Conservation (phyloP, 352 stramenopile species). For the Pythium folliculosum region DNA sequence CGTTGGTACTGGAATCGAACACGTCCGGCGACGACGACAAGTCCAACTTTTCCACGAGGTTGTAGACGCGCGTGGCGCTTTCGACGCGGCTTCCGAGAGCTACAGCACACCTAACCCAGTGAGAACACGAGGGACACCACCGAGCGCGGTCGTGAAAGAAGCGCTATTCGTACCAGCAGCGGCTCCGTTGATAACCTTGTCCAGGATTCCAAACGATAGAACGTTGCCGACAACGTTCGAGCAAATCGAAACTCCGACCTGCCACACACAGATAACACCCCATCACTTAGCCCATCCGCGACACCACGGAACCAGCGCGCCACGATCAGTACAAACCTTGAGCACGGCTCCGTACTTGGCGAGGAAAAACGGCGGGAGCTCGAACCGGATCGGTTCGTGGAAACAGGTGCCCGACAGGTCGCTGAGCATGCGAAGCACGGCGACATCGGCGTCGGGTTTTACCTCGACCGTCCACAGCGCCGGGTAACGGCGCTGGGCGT, state of each 20-base stretch:
- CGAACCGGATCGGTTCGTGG: conserved; percentile 24
- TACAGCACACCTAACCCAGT: not conserved
- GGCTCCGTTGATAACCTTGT: conserved; percentile 1
- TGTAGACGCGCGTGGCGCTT: not conserved
- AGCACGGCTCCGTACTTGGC: conserved; percentile 14
- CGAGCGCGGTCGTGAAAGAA: too few species aligned
- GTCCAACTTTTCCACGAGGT: conserved; percentile 20
- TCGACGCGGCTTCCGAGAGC: not conserved
- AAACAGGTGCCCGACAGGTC: conserved; percentile 25
- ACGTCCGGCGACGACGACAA: not conserved
- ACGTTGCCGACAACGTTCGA: conserved; percentile 9
- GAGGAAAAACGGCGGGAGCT: conserved; percentile 16
- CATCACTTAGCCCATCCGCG: too few species aligned
- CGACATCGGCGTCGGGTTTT: not conserved
- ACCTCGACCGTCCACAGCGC: conserved; percentile 20
- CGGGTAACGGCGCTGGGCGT: conserved; percentile 13
- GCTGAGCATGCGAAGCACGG: conserved; percentile 16
- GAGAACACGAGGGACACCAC: too few species aligned
- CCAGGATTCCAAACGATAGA: conserved; percentile 11
- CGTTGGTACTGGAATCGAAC: not conserved
- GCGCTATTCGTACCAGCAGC: conserved; percentile 5
- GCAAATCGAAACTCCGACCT: conserved; percentile 15
- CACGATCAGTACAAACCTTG: conserved; percentile 1
- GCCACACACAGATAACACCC: not conserved
- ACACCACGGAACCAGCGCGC: too few species aligned